phyloP scores from a whole-genome alignment of 306 rosid genomes.

The Psophocarpus tetragonolobus region DNA sequence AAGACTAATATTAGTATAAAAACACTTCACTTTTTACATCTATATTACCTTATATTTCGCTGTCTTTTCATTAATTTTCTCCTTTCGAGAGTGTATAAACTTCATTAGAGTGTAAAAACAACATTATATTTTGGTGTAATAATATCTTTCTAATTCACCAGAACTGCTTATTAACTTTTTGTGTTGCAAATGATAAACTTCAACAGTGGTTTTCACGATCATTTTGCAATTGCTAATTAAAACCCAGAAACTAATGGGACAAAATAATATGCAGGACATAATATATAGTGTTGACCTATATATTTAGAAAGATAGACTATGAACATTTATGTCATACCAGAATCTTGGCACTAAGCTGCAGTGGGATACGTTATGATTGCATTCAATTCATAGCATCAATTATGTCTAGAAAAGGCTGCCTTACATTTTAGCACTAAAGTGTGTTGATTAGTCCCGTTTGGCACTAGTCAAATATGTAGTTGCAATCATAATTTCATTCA shows the following conservation, averaged over 20 bases:
- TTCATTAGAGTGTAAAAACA: not conserved
- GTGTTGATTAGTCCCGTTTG: not conserved
- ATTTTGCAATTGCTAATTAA: not conserved
- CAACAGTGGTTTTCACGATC: not conserved
- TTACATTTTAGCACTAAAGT: not conserved
- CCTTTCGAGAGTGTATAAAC: not conserved
- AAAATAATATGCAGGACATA: slow-evolving; percentile 26
- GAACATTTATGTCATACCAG: not conserved
- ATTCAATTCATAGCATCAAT: not conserved
- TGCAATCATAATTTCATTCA: not conserved
- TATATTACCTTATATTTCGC: too few species aligned
- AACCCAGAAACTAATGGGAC: not conserved
- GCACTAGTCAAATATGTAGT: not conserved
- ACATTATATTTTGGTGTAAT: not conserved
- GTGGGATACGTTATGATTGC: slow-evolving; percentile 27
- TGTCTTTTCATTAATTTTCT: too few species aligned
- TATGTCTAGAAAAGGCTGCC: not conserved
- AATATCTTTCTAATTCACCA: not conserved
- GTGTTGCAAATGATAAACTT: not conserved
- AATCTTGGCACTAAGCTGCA: not conserved
- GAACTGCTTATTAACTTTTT: not conserved
- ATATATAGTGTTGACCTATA: slow-evolving; percentile 16
- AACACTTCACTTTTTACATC: too few species aligned
- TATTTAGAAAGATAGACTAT: not conserved
- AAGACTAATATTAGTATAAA: too few species aligned